Percentiles rank a stretch among this genome's conserved stretches.
These are phyloP conservation scores for Citrus medica DNA, from an alignment of 345 rosid genomes.

Conservation along the genomic window DNA sequence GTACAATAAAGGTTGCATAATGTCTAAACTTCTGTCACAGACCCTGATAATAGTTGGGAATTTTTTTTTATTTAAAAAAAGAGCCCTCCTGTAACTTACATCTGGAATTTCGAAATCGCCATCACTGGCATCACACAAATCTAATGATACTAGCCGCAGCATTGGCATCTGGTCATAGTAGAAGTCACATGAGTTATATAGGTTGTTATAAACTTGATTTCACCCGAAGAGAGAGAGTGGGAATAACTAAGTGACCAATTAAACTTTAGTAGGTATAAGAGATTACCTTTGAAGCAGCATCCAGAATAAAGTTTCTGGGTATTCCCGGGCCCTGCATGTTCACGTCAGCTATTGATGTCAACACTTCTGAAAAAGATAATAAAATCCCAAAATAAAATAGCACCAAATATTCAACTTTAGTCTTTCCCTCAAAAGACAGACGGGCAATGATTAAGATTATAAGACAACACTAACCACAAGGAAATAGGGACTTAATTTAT, in stretches of 20 bases:
- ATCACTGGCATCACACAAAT: conserved; percentile 69
- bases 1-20: background rate
- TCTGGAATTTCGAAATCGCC: conserved; percentile 60
- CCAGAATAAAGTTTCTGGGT: conserved; percentile 47
- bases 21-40: background rate
- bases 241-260: background rate
- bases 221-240: background rate
- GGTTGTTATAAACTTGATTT: conserved; percentile 3
- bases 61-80: too few species aligned
- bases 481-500: too few species aligned
- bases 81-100: conserved; percentile 31
- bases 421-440: background rate
- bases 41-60: background rate
- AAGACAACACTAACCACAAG: too few species aligned
- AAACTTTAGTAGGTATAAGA: background rate
- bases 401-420: background rate
- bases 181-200: background rate
- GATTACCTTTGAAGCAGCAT: conserved; percentile 60
- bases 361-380: background rate
- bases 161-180: conserved; percentile 46
- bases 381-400: background rate
- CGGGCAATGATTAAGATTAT: background rate
- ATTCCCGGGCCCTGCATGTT: conserved; percentile 62
- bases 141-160: conserved; percentile 65
- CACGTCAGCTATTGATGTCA: background rate